These are phyloP conservation scores for Mortierella sp. DNA, from an alignment of 371 early-diverging fungal genomes.

Conservation along the genomic window DNA sequence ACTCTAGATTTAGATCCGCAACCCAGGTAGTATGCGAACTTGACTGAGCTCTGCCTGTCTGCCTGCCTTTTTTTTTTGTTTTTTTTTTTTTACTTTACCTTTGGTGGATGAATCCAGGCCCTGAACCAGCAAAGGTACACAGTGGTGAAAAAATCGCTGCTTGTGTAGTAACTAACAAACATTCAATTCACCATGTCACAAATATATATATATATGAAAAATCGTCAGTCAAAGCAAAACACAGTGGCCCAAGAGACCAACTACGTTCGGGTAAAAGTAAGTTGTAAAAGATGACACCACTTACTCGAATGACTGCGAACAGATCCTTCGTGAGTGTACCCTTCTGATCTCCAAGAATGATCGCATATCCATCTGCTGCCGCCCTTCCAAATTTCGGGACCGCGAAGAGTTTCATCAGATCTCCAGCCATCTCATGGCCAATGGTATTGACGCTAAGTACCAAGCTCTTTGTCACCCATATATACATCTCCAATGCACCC, in stretches of 20 bases:
- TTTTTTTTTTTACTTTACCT: too few relatives aligned
- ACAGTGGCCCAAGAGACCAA: too few relatives aligned
- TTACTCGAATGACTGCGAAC: neutral
- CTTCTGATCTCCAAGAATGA: neutral
- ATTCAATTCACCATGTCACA: neutral
- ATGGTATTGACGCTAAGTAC: neutral
- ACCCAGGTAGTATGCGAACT: too few relatives aligned
- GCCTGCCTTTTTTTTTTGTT: too few relatives aligned
- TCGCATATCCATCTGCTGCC: neutral
- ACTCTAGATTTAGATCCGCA: too few relatives aligned
- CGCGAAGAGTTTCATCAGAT: neutral
- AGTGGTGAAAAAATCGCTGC: neutral
- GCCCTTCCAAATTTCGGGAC: neutral
- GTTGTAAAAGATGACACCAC: neutral
- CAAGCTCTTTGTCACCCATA: neutral
- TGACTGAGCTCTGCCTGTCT: neutral
- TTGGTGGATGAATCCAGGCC: neutral
- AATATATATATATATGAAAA: neutral
- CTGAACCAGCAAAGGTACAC: neutral
- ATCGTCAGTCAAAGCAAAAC: neutral
- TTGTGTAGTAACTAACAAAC: neutral
- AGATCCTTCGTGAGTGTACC: neutral
- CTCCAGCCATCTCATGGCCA: neutral
- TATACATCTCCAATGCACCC: constrained; percentile 3
- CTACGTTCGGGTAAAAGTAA: too few relatives aligned